Evolutionary conservation across 1,284 basidiomycete genomes (phyloP).

Genomic region (Tetrapyrgos nigripes): DNA sequence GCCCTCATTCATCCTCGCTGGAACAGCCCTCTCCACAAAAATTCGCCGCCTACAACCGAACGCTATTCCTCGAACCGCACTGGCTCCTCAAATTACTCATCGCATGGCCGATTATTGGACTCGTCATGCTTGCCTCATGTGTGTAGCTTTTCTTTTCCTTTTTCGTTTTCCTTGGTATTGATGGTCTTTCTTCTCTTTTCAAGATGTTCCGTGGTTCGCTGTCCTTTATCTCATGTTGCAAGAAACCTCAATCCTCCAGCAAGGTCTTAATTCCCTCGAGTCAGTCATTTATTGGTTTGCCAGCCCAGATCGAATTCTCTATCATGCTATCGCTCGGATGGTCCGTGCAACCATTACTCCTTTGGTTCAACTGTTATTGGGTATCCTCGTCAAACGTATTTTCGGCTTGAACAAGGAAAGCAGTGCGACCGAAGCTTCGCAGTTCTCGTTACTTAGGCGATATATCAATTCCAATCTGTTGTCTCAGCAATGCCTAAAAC

Average conservation of each 20-base stretch:
- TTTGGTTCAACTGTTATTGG: constrained; percentile 43
- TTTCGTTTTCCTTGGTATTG: background rate
- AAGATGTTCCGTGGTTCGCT: constrained; percentile 50
- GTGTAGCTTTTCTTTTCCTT: constrained; percentile 4
- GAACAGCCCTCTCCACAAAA: constrained; percentile 42
- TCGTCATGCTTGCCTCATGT: constrained; percentile 30
- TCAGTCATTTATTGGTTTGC: constrained; percentile 52
- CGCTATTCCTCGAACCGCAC: constrained; percentile 37
- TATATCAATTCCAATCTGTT: constrained; percentile 46
- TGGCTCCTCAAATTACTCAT: constrained; percentile 41
- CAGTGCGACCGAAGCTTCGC: constrained; percentile 30
- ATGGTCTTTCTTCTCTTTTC: background rate
- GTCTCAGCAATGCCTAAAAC: constrained; percentile 40
- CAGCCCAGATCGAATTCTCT: constrained; percentile 43
- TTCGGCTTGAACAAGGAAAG: constrained; percentile 46
- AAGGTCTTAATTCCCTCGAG: constrained; percentile 37
- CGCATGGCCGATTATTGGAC: constrained; percentile 44
- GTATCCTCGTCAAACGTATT: constrained; percentile 46
- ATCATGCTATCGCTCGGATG: constrained; percentile 45
- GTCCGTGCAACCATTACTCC: constrained; percentile 45
- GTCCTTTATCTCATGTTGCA: constrained; percentile 46
- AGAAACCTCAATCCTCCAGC: constrained; percentile 29
- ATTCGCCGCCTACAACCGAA: constrained; percentile 48
- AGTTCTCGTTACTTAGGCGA: constrained; percentile 40
- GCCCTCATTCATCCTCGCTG: constrained; percentile 51